Evolutionary conservation across 768 basidiomycete species (phyloP).

Genomic region (Russula lepida): DNA sequence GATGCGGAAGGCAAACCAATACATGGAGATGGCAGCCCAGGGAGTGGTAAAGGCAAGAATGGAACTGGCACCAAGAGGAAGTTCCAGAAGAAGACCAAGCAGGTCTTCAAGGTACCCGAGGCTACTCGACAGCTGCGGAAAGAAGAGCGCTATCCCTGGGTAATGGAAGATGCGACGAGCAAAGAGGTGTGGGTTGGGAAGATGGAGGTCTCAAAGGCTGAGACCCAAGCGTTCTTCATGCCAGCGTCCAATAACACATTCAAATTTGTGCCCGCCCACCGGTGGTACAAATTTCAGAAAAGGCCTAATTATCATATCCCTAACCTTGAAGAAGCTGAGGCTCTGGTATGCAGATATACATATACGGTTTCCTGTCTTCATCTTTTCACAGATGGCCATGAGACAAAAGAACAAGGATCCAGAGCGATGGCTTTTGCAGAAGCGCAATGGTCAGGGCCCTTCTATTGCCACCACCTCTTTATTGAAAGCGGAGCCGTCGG

Average conservation of each 20-base stretch:
- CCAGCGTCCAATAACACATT: slow-evolving; percentile 73
- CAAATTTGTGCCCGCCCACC: slow-evolving; percentile 79
- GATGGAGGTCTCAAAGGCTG: slow-evolving; percentile 62
- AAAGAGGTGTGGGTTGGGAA: slow-evolving; percentile 74
- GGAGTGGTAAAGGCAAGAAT: slow-evolving; percentile 37
- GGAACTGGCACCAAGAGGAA: slow-evolving; percentile 47
- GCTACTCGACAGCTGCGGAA: slow-evolving; percentile 66
- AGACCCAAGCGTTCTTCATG: slow-evolving; percentile 78
- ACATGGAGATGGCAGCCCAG: slow-evolving; percentile 31
- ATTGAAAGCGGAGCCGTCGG: slow-evolving; percentile 53
- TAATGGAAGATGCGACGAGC: slow-evolving; percentile 71
- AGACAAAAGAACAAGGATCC: slow-evolving; percentile 70
- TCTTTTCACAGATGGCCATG: slow-evolving; percentile 35
- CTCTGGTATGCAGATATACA: slow-evolving; percentile 42
- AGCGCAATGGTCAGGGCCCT: slow-evolving; percentile 48
- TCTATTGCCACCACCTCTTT: slow-evolving; percentile 58
- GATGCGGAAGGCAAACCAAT: slow-evolving; percentile 72
- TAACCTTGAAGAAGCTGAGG: slow-evolving; percentile 59
- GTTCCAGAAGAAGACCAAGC: slow-evolving; percentile 75
- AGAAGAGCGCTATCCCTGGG: slow-evolving; percentile 89
- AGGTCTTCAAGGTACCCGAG: slow-evolving; percentile 76
- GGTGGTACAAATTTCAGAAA: slow-evolving; percentile 93
- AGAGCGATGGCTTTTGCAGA: slow-evolving; percentile 58
- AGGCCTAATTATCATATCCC: slow-evolving; percentile 67
- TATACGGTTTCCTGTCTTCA: slow-evolving; percentile 21